Conservation (phyloP, 371 early-diverging fungal genomes). For the Syncephalastrum racemosum region DNA sequence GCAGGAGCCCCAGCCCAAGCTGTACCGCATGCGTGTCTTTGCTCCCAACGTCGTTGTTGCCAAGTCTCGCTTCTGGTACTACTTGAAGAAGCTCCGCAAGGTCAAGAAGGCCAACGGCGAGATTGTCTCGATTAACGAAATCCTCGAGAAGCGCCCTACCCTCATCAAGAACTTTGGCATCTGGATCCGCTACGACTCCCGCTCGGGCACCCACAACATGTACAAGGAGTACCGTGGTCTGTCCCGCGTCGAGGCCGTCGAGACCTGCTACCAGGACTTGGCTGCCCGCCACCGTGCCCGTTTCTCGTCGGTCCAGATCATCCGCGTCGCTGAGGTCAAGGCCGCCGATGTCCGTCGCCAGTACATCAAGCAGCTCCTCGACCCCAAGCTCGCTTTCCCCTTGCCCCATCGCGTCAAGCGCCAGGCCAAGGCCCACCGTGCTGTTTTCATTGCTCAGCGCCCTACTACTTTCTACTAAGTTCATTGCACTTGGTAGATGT, state of each 20-base stretch:
- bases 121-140: slow-evolving; percentile 97
- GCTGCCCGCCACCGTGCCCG: slow-evolving; percentile 99
- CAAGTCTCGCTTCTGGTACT: slow-evolving; percentile 99
- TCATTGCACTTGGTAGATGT: background rate
- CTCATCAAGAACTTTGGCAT: slow-evolving; percentile 99
- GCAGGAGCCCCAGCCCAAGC: slow-evolving; percentile 92
- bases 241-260: slow-evolving; percentile 93
- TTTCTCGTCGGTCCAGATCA: slow-evolving; percentile 97
- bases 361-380: slow-evolving; percentile 93
- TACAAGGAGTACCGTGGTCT: slow-evolving; percentile 99
- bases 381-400: slow-evolving; percentile 93
- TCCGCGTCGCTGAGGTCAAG: slow-evolving; percentile 93
- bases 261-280: slow-evolving; percentile 98
- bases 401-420: slow-evolving; percentile 95
- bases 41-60: slow-evolving; percentile 99
- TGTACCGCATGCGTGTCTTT: slow-evolving; percentile 98
- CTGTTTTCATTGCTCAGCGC: slow-evolving; percentile 88
- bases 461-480: slow-evolving; percentile 86
- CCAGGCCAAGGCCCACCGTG: slow-evolving; percentile 65
- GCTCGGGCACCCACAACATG: slow-evolving; percentile 99
- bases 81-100: slow-evolving; percentile 98
- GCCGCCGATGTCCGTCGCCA: slow-evolving; percentile 93
- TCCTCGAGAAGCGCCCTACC: slow-evolving; percentile 93
- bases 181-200: slow-evolving; percentile 99
- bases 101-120: slow-evolving; percentile 98